Evolutionary conservation across 371 early-diverging fungal genomes (phyloP).

Genomic region (Lichtheimia corymbifera): DNA sequence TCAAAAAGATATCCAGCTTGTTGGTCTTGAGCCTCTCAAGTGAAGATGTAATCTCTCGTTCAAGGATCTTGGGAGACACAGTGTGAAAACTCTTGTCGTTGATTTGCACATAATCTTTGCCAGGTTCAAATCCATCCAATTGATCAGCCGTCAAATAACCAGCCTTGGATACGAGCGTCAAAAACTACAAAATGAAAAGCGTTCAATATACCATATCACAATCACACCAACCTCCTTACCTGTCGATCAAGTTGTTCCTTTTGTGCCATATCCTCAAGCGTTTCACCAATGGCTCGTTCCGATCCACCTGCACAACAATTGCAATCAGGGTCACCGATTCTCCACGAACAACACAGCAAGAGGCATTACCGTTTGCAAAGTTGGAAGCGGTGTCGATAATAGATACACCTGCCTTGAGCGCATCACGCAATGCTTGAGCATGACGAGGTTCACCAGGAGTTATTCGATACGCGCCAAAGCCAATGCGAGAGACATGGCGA

Average conservation of each 20-base stretch:
- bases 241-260: slow-evolving; percentile 36
- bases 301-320: slow-evolving; percentile 49
- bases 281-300: slow-evolving; percentile 62
- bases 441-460: slow-evolving; percentile 35
- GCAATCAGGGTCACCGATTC: neutral
- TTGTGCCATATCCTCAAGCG: slow-evolving; percentile 41
- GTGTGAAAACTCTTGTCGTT: slow-evolving; percentile 63
- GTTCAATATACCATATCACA: neutral
- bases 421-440: slow-evolving; percentile 54
- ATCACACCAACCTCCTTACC: slow-evolving; percentile 28
- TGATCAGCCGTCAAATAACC: slow-evolving; percentile 57
- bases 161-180: slow-evolving; percentile 72
- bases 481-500: slow-evolving; percentile 55
- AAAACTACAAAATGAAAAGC: slow-evolving; percentile 28
- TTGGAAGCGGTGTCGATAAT: slow-evolving; percentile 77
- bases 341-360: neutral
- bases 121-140: slow-evolving; percentile 16
- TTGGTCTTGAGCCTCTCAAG: slow-evolving; percentile 62
- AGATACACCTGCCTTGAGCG: slow-evolving; percentile 65
- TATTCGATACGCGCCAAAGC: slow-evolving; percentile 65
- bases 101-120: slow-evolving; percentile 51
- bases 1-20: slow-evolving; percentile 71
- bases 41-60: slow-evolving; percentile 58
- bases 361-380: slow-evolving; percentile 64
- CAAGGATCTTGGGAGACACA: slow-evolving; percentile 63